phyloP scores from a whole-genome alignment of 192 early-diverging fungal genomes.

The Coemansia sp. region DNA sequence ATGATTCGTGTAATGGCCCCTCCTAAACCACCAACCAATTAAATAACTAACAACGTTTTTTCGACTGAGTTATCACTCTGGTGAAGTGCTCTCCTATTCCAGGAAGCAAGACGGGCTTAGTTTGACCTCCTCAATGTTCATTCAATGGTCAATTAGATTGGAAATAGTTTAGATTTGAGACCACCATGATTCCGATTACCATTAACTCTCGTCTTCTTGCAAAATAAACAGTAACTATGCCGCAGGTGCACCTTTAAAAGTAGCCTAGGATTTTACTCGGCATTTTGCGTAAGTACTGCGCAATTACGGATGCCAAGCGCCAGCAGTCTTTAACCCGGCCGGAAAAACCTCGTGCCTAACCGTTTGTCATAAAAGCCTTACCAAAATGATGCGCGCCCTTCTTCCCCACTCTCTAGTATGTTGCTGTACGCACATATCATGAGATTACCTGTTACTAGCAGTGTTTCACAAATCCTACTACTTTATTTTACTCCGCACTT shows the following conservation, averaged over 20 bases:
- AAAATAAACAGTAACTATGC: neutral
- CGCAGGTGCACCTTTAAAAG: neutral
- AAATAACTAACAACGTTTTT: no score
- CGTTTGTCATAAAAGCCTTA: neutral
- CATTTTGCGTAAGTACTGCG: neutral
- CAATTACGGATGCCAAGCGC: slow-evolving; percentile 1
- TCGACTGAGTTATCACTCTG: no score
- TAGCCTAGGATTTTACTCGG: neutral
- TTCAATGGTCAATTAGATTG: no score
- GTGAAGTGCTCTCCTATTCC: no score
- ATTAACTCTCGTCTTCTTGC: neutral
- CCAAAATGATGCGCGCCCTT: neutral
- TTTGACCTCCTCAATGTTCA: no score
- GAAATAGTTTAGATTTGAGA: no score
- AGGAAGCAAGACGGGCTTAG: no score
- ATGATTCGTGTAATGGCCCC: no score
- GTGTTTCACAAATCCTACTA: neutral
- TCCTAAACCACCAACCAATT: no score
- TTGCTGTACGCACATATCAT: neutral
- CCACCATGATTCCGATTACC: neutral
- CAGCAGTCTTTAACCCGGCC: neutral
- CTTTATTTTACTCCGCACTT: neutral
- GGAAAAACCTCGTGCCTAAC: neutral
- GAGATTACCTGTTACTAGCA: neutral
- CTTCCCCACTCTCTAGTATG: neutral